Base-by-base conservation (phyloP, 768 basidiomycete genomes). In the Russula foetens region DNA sequence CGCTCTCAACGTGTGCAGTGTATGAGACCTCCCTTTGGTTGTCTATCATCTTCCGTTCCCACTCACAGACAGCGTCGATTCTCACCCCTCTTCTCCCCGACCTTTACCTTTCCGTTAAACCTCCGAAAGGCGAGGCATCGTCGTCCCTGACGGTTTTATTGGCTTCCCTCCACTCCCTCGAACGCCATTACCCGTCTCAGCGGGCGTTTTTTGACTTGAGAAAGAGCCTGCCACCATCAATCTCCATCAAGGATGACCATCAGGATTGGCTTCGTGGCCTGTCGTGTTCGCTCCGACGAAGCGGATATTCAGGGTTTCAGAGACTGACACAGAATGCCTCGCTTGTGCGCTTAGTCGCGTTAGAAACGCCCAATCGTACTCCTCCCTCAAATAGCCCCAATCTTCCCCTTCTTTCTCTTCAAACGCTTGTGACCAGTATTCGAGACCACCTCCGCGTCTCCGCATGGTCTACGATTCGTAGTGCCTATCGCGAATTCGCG, bases 11-110 rank as follows among this genome's bases (percentile, higher is more conserved):
- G 53, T 31, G 7, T 35, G 31, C 67, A 90, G 89, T 81, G 1
- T 90, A 88, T 68, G 85, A 91, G 72, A 86, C 81, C 4, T 91
- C 89, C 0, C 74, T 90, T 23, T 81, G 78, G 69, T 76, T 89
- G 31, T 79, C 86, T 26, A 73, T 81, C 28, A 64, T 88, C 31
- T 90, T 89, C 73, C 75, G 79, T 50, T 81, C 81, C 0, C 76
- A 82, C 0, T 75, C 76, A 41, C 86, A 90, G 71, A 81, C 82
- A 4, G 78, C 79, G 7, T 79, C 86, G 19, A 79, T 87, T 60
- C 75, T 86, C 35, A 78, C 82, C 1, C 79, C 81, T 64, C 77
- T 90, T 26, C 69, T 88, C 28, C 80, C 81, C 4, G 67, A 75
- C 44, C 65, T 83, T 54, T 80, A 82, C 67, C 69, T 73, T 48